Conservation (phyloP, 805 yeast species). For the Saitoella complicata region DNA sequence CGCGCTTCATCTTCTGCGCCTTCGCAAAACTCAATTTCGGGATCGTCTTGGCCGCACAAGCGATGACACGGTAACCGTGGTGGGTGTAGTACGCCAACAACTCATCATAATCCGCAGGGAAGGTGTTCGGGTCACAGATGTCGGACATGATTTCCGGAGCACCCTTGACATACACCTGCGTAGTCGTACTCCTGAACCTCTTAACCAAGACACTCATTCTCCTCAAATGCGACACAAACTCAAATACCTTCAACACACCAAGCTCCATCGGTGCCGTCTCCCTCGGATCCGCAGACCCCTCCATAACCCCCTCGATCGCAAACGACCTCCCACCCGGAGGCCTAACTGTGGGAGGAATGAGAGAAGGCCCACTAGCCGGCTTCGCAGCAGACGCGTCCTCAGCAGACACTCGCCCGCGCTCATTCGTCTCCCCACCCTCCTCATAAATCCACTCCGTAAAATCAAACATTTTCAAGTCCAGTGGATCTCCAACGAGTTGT, state of each 20-base stretch:
- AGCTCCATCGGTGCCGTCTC: conserved; percentile 14
- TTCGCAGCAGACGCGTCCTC: conserved; percentile 13
- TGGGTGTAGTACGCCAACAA: conserved; percentile 75
- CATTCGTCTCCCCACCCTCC: conserved; percentile 36
- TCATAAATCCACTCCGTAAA: conserved; percentile 64
- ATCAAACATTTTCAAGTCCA: conserved; percentile 85
- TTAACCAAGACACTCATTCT: conserved; percentile 77
- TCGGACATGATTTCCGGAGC: conserved; percentile 89
- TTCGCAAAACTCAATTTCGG: conserved; percentile 31
- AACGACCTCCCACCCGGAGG: conserved; percentile 1
- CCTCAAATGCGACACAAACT: conserved; percentile 69
- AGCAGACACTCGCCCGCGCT: conserved; percentile 39
- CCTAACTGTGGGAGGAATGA: background rate
- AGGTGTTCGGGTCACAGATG: conserved; percentile 51
- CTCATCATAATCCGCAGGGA: conserved; percentile 64
- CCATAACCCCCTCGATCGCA: conserved; percentile 22
- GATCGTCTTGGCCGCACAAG: conserved; percentile 58
- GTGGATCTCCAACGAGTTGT: conserved; percentile 81
- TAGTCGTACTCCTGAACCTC: conserved; percentile 25
- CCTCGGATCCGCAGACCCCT: conserved; percentile 16
- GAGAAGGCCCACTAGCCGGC: conserved; percentile 3
- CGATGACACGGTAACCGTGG: conserved; percentile 87
- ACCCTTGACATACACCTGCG: conserved; percentile 65
- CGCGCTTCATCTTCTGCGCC: conserved; percentile 39
- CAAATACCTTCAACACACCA: conserved; percentile 45